Evolutionary conservation across 176 grass and related monocot species (phyloP), one percentile per base, ranked within the genome.

Genomic region (Aegilops speltoides): DNA sequence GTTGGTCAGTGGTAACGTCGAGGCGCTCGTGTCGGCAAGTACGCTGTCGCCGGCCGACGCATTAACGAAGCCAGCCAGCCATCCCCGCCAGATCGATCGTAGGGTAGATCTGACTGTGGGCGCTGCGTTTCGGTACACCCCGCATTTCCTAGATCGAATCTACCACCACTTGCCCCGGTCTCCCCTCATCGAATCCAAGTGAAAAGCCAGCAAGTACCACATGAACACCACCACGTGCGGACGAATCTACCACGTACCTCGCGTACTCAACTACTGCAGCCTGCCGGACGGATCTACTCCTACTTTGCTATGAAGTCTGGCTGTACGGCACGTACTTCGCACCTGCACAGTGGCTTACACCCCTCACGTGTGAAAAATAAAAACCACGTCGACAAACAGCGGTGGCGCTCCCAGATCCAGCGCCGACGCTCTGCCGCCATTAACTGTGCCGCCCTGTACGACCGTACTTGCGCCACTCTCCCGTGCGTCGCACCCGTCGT

Each of bases 361-460:
- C 24, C 26, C 25, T 15, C 63, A 66, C 63, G 63, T 66, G 25
- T 25, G 63, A 6, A 28, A 64, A 64, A 11, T 43, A 46, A 46
- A 11, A 15, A 16, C 63, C 63, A 66, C 22, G 69, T n/a, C 8
- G 68, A 73, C 38, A 24, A 13, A 13, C 69, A 0, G 69, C 72
- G 73, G 73, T 76, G 45, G 43, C 72, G 71, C 72, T 52, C 73
- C 73, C 73, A 76, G 73, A 76, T 76, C 73, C 73, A 31, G 43
- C 73, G 73, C 73, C 73, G 73, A 76, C 45, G 73, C 25, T 20
- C 11, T 3, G 22, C 71, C 71, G 40, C 71, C 43, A 77, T 77
- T 77, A 33, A 77, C 74, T 56, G 8, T 10, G 73, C 4, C 45
- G 14, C 3, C 60, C 78, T 20, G 23, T 41, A 79, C 36, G 33